Conservation (phyloP, 2,329 filamentous ascomycete species). For the Aspergillus uvarum region DNA sequence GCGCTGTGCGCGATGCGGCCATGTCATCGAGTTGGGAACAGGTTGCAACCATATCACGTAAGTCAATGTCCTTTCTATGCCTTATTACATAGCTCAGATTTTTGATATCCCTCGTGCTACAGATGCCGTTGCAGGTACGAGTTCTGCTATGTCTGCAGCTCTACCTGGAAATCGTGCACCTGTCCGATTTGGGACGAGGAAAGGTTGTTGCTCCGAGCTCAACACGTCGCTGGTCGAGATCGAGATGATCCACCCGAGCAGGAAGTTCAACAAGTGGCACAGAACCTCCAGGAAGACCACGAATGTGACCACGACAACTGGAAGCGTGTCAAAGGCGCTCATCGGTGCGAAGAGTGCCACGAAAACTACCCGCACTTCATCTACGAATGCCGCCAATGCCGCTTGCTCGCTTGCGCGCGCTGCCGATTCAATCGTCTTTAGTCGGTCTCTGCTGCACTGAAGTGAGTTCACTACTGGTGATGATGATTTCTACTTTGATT, state of each 20-base stretch:
- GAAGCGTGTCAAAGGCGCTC: slow-evolving; percentile 1
- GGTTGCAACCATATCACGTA: slow-evolving; percentile 41
- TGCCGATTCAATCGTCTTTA: slow-evolving; percentile 17
- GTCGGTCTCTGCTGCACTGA: neutral
- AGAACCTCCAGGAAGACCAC: slow-evolving; percentile 14
- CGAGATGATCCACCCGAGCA: neutral
- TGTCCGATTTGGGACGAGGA: slow-evolving; percentile 30
- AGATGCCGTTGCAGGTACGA: slow-evolving; percentile 26
- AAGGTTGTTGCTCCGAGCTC: slow-evolving; percentile 18
- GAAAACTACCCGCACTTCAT: slow-evolving; percentile 11
- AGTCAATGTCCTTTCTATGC: slow-evolving; percentile 1
- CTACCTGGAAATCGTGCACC: slow-evolving; percentile 28
- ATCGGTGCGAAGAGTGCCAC: slow-evolving; percentile 11
- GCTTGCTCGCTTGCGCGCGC: slow-evolving; percentile 7
- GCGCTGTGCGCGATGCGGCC: slow-evolving; percentile 70
- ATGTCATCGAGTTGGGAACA: slow-evolving; percentile 39
- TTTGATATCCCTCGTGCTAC: slow-evolving; percentile 16
- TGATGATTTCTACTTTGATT: too few species aligned
- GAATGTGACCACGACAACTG: slow-evolving; percentile 17
- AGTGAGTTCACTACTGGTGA: too few species aligned
- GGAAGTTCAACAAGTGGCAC: slow-evolving; percentile 9
- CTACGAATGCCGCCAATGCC: slow-evolving; percentile 10
- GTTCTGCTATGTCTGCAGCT: slow-evolving; percentile 35
- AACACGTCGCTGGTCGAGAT: slow-evolving; percentile 5
- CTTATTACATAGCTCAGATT: neutral